Base-by-base conservation (phyloP, 169 alveolate species). In the Cryptosporidium viatorum region DNA sequence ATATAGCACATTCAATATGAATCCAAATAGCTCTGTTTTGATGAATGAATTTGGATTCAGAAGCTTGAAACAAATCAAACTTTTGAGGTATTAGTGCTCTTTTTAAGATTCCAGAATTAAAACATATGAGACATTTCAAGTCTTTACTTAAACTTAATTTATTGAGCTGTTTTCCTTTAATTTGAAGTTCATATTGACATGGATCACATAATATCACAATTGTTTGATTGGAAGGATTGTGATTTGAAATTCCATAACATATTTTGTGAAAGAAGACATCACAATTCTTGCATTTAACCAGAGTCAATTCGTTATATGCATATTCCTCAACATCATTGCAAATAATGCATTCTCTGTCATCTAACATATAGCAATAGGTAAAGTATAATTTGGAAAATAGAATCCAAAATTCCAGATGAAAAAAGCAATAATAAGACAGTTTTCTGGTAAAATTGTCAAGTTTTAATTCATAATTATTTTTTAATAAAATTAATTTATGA, bases 1-100 rank as follows among this genome's bases (percentile, higher is more conserved):
- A 80, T 2, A 80, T 62, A 18, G 89, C 89, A 80, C 89, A 80
- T 23, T 80, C 75, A 60, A 80, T 29, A 37, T 80, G 89, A 65
- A 80, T 62, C 89, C 89, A 80, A n/a, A 80, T 41, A 26, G 89
- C 84, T 70, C 67, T 41, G 9, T n/a, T 33, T 29, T 41, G 69
- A 33, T n/a, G 23, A n/a, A 18, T 18, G 10, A 35, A 0, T 14
- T 48, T 80, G 9, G 41, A 39, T 8, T 33, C 50, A 31, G 68
- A 26, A 6, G 1, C 23, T 18, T 43, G 48, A 31, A 23, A 80
- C n/a, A 60, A 14, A 41, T 26, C 37, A 21, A 60, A 60, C n/a
- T 80, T 55, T n/a, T 12, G 37, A 8, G 89, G 75, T 5, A 62
- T 3, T 4, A 80, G 55, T 3, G 23, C 89, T 39, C 89, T 37